A percentile compares a stretch with the other conserved stretches of the same genome.
These are phyloP conservation scores for Aspergillus mulundensis DNA, from an alignment of 495 filamentous ascomycete genomes.

Conservation along the genomic window DNA sequence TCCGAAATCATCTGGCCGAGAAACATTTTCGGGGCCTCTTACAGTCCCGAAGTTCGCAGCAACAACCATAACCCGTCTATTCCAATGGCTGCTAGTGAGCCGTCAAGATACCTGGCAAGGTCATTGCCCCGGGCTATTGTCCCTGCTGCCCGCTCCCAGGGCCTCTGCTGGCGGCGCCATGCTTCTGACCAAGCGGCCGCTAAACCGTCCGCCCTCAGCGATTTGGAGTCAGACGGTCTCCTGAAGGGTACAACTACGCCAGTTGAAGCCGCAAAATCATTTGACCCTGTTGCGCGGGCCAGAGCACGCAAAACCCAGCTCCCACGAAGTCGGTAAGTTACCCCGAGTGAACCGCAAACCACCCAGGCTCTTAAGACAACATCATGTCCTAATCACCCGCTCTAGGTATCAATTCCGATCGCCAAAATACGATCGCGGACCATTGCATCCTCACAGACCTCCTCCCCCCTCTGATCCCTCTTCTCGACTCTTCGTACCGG, in stretches of 20 bases:
- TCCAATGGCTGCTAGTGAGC: constrained; percentile 42
- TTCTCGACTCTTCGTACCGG: constrained; percentile 85
- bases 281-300: constrained; percentile 53
- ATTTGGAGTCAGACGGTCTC: constrained; percentile 38
- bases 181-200: constrained; percentile 41
- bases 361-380: background rate
- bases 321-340: constrained; percentile 61
- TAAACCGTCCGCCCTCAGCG: constrained; percentile 27
- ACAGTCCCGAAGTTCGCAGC: constrained; percentile 16
- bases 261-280: constrained; percentile 37
- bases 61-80: constrained; percentile 18
- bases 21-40: constrained; percentile 42
- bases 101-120: constrained; percentile 42
- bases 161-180: constrained; percentile 41
- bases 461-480: constrained; percentile 77
- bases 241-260: constrained; percentile 24
- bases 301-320: constrained; percentile 52
- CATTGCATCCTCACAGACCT: constrained; percentile 86
- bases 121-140: constrained; percentile 37
- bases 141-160: constrained; percentile 33
- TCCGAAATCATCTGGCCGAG: constrained; percentile 18
- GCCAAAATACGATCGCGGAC: constrained; percentile 90
- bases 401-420: constrained; percentile 84
- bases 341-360: background rate
- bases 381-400: constrained; percentile 15